Evolutionary conservation across 2,329 filamentous ascomycete species (phyloP).

Genomic region (Aspergillus novoparasiticus): DNA sequence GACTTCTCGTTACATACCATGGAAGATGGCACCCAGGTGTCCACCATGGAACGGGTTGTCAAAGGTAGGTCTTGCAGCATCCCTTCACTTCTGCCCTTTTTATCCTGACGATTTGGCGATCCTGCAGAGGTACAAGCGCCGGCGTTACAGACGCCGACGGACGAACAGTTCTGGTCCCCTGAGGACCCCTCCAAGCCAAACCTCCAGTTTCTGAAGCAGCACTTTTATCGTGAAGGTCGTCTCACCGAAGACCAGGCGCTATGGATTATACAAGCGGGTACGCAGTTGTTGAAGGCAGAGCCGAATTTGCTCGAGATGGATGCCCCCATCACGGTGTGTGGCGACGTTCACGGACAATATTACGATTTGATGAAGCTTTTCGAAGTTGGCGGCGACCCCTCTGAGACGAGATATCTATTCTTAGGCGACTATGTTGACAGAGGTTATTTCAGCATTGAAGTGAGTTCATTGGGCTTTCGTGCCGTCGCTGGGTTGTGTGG

Average conservation of each 20-base stretch:
- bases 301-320: constrained; percentile 99
- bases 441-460: constrained; percentile 98
- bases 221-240: constrained; percentile 96
- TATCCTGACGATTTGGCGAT: constrained; percentile 21
- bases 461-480: constrained; percentile 33
- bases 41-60: constrained; percentile 92
- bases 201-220: constrained; percentile 92
- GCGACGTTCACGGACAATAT: constrained; percentile 98
- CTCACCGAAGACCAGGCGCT: constrained; percentile 96
- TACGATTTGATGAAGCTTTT: constrained; percentile 99
- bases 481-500: constrained; percentile 1
- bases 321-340: constrained; percentile 96
- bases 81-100: background rate
- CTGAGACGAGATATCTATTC: constrained; percentile 96
- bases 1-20: constrained; percentile 98
- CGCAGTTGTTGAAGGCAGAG: constrained; percentile 83
- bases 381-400: constrained; percentile 93
- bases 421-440: constrained; percentile 97
- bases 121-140: constrained; percentile 90
- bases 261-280: constrained; percentile 88
- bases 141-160: constrained; percentile 86
- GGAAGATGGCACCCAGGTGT: constrained; percentile 96
- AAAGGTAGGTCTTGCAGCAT: constrained; percentile 70
- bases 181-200: constrained; percentile 85
- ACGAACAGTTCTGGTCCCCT: constrained; percentile 92